Conservation (phyloP, 306 rosid species). For the Quercus mongolica region DNA sequence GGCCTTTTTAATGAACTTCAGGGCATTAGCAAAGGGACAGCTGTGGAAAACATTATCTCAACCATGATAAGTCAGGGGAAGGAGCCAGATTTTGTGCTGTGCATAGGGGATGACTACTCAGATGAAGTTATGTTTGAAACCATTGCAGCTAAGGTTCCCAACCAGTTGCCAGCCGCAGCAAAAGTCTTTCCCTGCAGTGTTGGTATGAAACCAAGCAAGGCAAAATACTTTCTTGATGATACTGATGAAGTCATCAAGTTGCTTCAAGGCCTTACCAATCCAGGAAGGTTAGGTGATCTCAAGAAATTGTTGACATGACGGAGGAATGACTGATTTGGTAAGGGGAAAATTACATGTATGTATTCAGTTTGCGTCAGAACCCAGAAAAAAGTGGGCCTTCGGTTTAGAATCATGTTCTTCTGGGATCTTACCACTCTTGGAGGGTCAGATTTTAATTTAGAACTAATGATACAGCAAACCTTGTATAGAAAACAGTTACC, state of each 20-base stretch:
- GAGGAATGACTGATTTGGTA: constrained; percentile 19
- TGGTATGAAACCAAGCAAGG: constrained; percentile 76
- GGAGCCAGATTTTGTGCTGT: constrained; percentile 63
- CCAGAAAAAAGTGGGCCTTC: neutral
- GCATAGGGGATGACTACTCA: constrained; percentile 74
- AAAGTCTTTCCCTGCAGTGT: constrained; percentile 62
- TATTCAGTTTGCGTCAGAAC: neutral
- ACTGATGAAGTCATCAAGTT: constrained; percentile 53
- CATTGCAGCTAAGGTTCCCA: constrained; percentile 32
- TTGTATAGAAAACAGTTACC: constrained; percentile 41
- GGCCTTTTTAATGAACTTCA: constrained; percentile 19
- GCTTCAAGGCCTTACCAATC: constrained; percentile 43
- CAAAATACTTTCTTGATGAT: constrained; percentile 68
- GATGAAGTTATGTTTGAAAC: constrained; percentile 75
- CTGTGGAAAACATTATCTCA: constrained; percentile 58
- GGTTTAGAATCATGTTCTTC: neutral
- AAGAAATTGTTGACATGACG: no score
- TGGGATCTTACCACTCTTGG: neutral
- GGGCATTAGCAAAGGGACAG: constrained; percentile 77
- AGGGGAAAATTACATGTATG: no score
- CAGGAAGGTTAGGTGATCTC: neutral
- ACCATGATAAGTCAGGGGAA: constrained; percentile 37
- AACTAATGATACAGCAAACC: constrained; percentile 10
- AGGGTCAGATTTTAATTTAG: constrained; percentile 7
- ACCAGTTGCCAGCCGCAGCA: constrained; percentile 36